Percentiles rank a stretch among this genome's conserved stretches.
phyloP scores from a whole-genome alignment of 768 basidiomycete genomes.

The Trametopsis cervina region DNA sequence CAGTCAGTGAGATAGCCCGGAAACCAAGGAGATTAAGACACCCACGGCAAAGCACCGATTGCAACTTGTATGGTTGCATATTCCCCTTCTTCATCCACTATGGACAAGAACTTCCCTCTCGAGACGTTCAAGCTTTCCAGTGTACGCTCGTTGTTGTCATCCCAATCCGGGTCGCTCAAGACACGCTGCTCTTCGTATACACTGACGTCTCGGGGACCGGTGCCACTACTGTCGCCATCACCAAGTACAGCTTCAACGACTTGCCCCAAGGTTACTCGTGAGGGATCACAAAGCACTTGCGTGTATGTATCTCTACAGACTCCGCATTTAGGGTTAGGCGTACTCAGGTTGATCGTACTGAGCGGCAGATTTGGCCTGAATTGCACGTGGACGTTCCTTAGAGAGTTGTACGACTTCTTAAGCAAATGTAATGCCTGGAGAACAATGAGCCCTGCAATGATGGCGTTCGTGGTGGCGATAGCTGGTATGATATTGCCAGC shows the following conservation, averaged over 20 bases:
- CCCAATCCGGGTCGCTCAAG: constrained; percentile 89
- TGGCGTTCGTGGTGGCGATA: constrained; percentile 97
- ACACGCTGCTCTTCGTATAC: constrained; percentile 85
- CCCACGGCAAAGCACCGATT: constrained; percentile 66
- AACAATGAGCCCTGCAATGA: constrained; percentile 92
- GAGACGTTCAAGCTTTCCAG: constrained; percentile 75
- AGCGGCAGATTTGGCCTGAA: constrained; percentile 77
- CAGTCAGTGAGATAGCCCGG: constrained; percentile 4
- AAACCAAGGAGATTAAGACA: constrained; percentile 15
- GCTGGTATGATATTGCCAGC: constrained; percentile 99
- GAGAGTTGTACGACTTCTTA: constrained; percentile 47
- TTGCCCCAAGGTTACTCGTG: constrained; percentile 61
- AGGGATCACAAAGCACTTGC: constrained; percentile 65
- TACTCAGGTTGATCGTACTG: constrained; percentile 54
- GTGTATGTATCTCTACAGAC: constrained; percentile 85
- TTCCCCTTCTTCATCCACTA: constrained; percentile 84
- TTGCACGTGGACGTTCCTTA: constrained; percentile 75
- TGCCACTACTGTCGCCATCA: constrained; percentile 31
- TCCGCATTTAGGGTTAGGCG: constrained; percentile 74
- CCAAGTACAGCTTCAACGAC: constrained; percentile 65
- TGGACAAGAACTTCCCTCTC: constrained; percentile 80
- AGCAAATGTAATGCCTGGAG: constrained; percentile 86
- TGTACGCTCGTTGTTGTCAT: constrained; percentile 79
- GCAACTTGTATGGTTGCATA: constrained; percentile 66
- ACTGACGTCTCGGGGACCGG: constrained; percentile 54